phyloP scores from a whole-genome alignment of 352 stramenopile species.

The Phytophthora ohioensis region DNA sequence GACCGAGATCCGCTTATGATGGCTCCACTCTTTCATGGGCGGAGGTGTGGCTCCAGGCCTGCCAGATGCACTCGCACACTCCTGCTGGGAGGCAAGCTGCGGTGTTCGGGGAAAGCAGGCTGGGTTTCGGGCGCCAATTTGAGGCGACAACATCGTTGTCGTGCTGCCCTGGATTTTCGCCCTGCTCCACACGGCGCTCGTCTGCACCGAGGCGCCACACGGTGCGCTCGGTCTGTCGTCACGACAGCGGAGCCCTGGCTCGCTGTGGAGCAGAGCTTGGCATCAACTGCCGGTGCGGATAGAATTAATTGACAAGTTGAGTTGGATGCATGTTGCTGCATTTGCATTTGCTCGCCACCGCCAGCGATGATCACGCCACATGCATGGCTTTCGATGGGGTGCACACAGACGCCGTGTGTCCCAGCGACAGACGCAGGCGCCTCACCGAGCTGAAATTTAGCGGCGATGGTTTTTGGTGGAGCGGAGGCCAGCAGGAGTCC shows the following conservation, averaged over 20 bases:
- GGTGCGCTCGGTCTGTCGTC: conserved; percentile 8
- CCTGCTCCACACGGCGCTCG: conserved; percentile 32
- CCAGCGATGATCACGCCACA: conserved; percentile 15
- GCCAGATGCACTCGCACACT: conserved; percentile 3
- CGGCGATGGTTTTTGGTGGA: conserved; percentile 4
- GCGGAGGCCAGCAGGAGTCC: background rate
- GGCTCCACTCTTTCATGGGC: conserved; percentile 9
- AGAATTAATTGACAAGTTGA: background rate
- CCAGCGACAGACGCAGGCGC: conserved; percentile 4
- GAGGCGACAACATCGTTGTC: background rate
- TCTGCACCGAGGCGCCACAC: conserved; percentile 16
- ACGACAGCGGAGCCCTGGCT: conserved; percentile 1
- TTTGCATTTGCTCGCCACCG: background rate
- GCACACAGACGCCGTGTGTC: conserved; percentile 5
- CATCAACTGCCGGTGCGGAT: no score
- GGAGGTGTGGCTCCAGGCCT: background rate
- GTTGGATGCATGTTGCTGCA: no score
- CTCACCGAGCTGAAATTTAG: conserved; percentile 11
- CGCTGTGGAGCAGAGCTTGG: background rate
- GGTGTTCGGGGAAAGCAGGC: conserved; percentile 18
- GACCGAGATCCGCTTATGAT: conserved; percentile 19
- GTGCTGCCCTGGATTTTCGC: conserved; percentile 29
- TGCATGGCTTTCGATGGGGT: conserved; percentile 9
- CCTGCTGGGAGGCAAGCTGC: conserved; percentile 12
- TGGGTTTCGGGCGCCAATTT: background rate